Conservation (phyloP, 257 asterid genomes). For the Ligustrum vulgare region DNA sequence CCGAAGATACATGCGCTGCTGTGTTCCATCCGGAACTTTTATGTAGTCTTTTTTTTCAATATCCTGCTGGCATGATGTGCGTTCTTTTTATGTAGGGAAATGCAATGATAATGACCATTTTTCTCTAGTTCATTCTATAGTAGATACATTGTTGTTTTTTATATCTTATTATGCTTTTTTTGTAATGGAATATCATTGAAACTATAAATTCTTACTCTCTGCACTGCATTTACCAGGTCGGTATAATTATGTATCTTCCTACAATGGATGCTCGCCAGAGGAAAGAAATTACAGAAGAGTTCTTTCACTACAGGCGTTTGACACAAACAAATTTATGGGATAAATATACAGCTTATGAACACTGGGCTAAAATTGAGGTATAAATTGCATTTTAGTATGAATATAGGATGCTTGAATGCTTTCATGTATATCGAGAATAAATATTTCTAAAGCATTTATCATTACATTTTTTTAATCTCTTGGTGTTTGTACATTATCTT, state of each 20-base stretch:
- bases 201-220: conserved; percentile 7
- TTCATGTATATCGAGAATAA: not conserved
- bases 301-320: conserved; percentile 81
- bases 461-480: too few species aligned
- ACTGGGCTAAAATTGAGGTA: conserved; percentile 99
- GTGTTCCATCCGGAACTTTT: not conserved
- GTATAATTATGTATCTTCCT: conserved; percentile 98
- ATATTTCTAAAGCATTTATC: not conserved
- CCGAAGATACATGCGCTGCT: not conserved
- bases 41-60: not conserved
- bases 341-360: conserved; percentile 78
- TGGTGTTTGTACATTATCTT: not conserved
- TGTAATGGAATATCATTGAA: not conserved
- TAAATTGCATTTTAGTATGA: not conserved
- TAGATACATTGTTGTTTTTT: too few species aligned
- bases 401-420: not conserved
- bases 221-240: conserved; percentile 56
- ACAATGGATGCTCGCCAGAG: conserved; percentile 82
- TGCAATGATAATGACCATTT: not conserved
- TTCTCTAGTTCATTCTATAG: not conserved
- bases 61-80: not conserved
- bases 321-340: conserved; percentile 75
- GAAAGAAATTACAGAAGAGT: conserved; percentile 81
- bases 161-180: not conserved
- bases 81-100: not conserved